Conservation (phyloP, 2,329 filamentous ascomycete genomes). For the Penicillium sumatraense region DNA sequence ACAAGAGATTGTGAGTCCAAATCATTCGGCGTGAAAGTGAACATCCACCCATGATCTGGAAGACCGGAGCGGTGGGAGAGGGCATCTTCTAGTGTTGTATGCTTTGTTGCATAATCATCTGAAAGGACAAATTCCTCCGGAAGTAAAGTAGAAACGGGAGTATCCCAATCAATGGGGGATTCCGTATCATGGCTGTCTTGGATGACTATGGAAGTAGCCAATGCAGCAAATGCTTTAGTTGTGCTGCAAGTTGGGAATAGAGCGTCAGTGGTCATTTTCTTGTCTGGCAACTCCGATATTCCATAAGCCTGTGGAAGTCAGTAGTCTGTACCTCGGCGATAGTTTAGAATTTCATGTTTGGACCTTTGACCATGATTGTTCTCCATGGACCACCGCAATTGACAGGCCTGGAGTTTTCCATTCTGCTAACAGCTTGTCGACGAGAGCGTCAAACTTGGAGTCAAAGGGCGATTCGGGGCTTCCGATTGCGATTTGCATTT, state of each 20-base stretch:
- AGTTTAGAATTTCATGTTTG: background rate
- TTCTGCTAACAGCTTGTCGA: conserved; percentile 24
- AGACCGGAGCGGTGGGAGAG: conserved; percentile 40
- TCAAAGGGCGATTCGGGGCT: conserved; percentile 15
- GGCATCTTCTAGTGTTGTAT: conserved; percentile 39
- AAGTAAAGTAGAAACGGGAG: conserved; percentile 41
- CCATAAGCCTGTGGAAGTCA: conserved; percentile 31
- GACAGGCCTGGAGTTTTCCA: conserved; percentile 38
- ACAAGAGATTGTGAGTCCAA: conserved; percentile 19
- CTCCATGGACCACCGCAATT: conserved; percentile 32
- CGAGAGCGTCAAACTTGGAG: conserved; percentile 22
- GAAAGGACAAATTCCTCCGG: conserved; percentile 38
- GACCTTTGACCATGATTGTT: conserved; percentile 32
- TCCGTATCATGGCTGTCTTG: conserved; percentile 22
- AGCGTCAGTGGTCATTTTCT: conserved; percentile 26
- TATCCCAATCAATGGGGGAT: conserved; percentile 38
- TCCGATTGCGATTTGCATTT: background rate
- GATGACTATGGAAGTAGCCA: conserved; percentile 25
- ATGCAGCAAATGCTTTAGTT: conserved; percentile 34
- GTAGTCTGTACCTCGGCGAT: background rate
- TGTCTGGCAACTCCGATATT: conserved; percentile 29
- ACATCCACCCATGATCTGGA: conserved; percentile 21
- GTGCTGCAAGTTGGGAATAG: conserved; percentile 33
- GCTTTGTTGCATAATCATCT: conserved; percentile 30
- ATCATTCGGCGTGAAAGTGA: conserved; percentile 6